Percentiles rank a stretch among this genome's conserved stretches.
These are phyloP conservation scores for Eustoma russellianum DNA, from an alignment of 257 asterid genomes.

Conservation along the genomic window DNA sequence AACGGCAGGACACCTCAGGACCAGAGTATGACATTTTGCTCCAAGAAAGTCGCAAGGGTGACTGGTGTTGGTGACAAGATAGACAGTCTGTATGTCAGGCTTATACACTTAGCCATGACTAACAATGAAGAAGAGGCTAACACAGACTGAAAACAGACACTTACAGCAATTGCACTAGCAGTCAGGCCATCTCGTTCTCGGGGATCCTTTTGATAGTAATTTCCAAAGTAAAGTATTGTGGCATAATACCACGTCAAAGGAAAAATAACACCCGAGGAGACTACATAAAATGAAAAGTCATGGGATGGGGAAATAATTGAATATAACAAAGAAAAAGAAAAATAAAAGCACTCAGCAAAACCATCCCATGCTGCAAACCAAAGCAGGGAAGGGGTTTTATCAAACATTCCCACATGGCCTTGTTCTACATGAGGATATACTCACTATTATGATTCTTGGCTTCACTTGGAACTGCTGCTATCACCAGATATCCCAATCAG, in stretches of 20 bases:
- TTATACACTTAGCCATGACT: too few species aligned
- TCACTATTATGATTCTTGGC: constrained; percentile 7
- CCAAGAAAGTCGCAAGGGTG: too few species aligned
- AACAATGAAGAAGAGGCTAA: not conserved
- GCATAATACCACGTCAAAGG: constrained; percentile 26
- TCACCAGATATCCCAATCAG: not conserved
- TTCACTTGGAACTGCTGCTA: constrained; percentile 10
- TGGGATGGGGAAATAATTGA: not conserved
- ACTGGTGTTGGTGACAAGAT: too few species aligned
- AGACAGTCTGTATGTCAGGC: too few species aligned
- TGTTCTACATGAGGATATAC: constrained; percentile 12
- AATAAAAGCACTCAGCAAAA: constrained; percentile 23
- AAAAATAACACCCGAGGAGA: constrained; percentile 16
- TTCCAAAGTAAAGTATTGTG: constrained; percentile 27
- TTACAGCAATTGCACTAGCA: constrained; percentile 29
- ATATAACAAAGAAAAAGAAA: not conserved
- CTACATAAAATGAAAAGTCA: constrained; percentile 6
- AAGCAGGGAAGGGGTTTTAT: constrained; percentile 37
- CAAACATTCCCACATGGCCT: constrained; percentile 22
- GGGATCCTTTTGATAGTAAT: constrained; percentile 27
- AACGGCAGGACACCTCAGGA: too few species aligned
- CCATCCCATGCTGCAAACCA: constrained; percentile 43
- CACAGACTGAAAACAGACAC: too few species aligned
- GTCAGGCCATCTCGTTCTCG: constrained; percentile 31
- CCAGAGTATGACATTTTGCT: too few species aligned